These are phyloP conservation scores for Alnus rubra DNA, from an alignment of 306 rosid genomes.

Conservation along the genomic window DNA sequence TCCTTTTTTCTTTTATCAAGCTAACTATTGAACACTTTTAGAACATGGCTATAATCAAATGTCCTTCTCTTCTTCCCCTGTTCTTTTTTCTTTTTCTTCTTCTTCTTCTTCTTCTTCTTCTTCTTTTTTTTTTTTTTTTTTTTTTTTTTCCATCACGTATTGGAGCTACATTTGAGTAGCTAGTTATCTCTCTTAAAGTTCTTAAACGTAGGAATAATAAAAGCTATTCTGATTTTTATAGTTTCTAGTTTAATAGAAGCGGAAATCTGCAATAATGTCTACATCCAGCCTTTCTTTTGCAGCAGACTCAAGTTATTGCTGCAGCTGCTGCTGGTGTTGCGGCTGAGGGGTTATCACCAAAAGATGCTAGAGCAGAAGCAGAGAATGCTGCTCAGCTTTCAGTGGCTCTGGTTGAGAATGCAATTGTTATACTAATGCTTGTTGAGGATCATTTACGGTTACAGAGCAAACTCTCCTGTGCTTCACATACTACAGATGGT, in stretches of 20 bases:
- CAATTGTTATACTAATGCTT: slow-evolving; percentile 96
- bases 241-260: slow-evolving; percentile 20
- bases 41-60: neutral
- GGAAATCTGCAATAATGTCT: slow-evolving; percentile 33
- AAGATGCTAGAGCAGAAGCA: slow-evolving; percentile 81
- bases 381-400: slow-evolving; percentile 92
- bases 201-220: neutral
- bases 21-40: slow-evolving; percentile 8
- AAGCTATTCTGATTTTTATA: neutral
- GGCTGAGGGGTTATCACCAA: slow-evolving; percentile 85
- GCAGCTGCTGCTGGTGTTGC: slow-evolving; percentile 97
- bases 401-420: slow-evolving; percentile 93
- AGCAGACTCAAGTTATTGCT: slow-evolving; percentile 95
- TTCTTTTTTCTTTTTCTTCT: too few species aligned
- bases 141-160: neutral
- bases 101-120: too few species aligned
- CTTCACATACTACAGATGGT: slow-evolving; percentile 55
- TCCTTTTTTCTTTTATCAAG: neutral
- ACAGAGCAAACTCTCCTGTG: slow-evolving; percentile 70
- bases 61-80: too few species aligned
- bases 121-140: too few species aligned
- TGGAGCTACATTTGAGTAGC: slow-evolving; percentile 3
- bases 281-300: slow-evolving; percentile 46
- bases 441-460: slow-evolving; percentile 97
- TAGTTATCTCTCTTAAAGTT: neutral